phyloP scores from a whole-genome alignment of 2,329 filamentous ascomycete species.

The Lomentospora prolificans region DNA sequence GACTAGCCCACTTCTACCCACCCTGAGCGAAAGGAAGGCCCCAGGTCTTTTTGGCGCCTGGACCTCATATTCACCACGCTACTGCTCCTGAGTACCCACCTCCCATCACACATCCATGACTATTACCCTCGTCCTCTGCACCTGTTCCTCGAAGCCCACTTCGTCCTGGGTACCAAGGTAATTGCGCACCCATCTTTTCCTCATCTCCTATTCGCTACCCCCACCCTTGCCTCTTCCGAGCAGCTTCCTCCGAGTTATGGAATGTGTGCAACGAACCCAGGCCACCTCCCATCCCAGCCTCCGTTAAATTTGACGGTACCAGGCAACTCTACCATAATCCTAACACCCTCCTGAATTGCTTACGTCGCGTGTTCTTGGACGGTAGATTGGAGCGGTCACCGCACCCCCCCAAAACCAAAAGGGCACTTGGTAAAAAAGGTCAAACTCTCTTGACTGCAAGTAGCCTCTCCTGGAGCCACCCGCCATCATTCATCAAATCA shows the following conservation, averaged over 20 bases:
- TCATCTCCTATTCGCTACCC: neutral
- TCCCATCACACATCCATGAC: neutral
- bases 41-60: neutral
- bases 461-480: neutral
- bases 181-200: neutral
- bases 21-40: neutral
- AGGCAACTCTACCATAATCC: neutral
- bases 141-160: neutral
- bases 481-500: slow-evolving; percentile 1
- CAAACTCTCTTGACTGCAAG: neutral
- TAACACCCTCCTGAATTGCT: neutral
- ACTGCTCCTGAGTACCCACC: neutral
- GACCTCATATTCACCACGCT: neutral
- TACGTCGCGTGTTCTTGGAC: neutral
- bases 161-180: neutral
- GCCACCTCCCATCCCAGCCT: neutral
- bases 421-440: neutral
- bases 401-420: neutral
- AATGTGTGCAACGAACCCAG: neutral
- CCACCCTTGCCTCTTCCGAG: neutral
- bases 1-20: neutral
- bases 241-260: neutral
- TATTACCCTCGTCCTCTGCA: neutral
- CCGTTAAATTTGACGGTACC: neutral
- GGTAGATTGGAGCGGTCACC: neutral